A percentile compares a stretch with the other conserved stretches of the same genome.
These are phyloP conservation scores for Magnusiomyces suaveolens DNA, from an alignment of 1,139 yeast species.

Conservation along the genomic window DNA sequence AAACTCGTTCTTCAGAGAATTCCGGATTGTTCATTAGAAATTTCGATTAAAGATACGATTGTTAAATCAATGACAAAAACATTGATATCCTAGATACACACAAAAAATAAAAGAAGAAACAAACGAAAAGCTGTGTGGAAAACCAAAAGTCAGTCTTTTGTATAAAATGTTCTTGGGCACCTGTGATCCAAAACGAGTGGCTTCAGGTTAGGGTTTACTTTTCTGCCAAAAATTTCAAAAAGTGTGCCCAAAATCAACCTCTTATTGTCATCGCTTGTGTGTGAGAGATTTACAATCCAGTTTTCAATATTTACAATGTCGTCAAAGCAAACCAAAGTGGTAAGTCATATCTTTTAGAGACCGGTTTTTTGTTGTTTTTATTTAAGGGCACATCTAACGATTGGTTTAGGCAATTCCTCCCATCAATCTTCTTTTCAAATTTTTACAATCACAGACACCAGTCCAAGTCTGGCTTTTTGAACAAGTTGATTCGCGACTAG, in stretches of 20 bases:
- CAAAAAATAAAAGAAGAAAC: background rate
- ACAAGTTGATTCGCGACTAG: conserved; percentile 66
- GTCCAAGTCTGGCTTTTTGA: conserved; percentile 69
- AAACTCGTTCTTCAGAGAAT: conserved; percentile 18
- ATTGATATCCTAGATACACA: too few relatives aligned
- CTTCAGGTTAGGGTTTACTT: background rate
- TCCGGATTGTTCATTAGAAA: background rate
- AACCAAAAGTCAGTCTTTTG: too few relatives aligned
- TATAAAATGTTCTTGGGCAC: background rate
- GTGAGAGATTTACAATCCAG: background rate
- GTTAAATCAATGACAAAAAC: background rate
- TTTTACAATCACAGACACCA: conserved; percentile 66
- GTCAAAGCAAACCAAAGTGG: conserved; percentile 2
- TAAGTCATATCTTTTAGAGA: too few relatives aligned
- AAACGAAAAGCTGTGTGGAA: background rate
- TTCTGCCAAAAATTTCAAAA: conserved; percentile 1
- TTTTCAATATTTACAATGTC: conserved; percentile 1
- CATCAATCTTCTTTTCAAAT: conserved; percentile 79
- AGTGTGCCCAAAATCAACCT: background rate
- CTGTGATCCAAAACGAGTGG: background rate
- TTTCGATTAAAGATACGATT: background rate
- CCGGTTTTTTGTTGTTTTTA: too few relatives aligned
- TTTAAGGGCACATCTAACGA: background rate
- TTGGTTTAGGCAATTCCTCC: conserved; percentile 61
- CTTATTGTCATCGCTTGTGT: background rate